Evolutionary conservation across 2,329 filamentous ascomycete species (phyloP).

Genomic region (Elsinoe fawcettii): DNA sequence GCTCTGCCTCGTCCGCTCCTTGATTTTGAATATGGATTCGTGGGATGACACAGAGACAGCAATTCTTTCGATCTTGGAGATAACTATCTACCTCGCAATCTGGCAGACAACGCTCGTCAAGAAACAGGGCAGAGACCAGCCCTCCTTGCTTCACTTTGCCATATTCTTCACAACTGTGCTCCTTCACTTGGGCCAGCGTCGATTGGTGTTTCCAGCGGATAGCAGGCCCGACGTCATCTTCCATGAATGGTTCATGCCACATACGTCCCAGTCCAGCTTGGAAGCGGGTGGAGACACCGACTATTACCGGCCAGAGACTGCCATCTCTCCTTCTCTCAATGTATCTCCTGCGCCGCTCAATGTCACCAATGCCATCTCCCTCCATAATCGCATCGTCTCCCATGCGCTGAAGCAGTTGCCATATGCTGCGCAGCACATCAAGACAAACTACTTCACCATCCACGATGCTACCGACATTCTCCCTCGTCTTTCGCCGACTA

Average conservation of each 20-base stretch:
- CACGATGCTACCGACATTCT: background rate
- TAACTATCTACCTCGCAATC: background rate
- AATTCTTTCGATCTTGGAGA: background rate
- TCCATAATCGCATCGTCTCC: conserved; percentile 14
- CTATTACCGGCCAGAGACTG: background rate
- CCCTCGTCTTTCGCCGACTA: background rate
- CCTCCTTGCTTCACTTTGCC: background rate
- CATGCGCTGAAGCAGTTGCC: background rate
- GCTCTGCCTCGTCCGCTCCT: conserved; percentile 2
- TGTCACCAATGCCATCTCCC: conserved; percentile 8
- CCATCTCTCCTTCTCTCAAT: background rate
- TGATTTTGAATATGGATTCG: background rate
- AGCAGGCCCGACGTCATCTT: background rate
- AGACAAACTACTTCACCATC: conserved; percentile 8
- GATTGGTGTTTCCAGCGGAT: background rate
- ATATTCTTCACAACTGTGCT: background rate
- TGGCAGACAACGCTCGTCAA: background rate
- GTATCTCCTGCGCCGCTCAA: background rate
- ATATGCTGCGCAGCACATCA: background rate
- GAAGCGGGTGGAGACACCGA: background rate
- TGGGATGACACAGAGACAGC: background rate
- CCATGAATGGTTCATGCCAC: background rate
- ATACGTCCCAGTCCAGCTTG: background rate
- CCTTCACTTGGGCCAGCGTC: background rate
- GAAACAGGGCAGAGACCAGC: background rate